These are phyloP conservation scores for Hortiboletus rubellus DNA, from an alignment of 1,284 basidiomycete genomes.

Conservation along the genomic window DNA sequence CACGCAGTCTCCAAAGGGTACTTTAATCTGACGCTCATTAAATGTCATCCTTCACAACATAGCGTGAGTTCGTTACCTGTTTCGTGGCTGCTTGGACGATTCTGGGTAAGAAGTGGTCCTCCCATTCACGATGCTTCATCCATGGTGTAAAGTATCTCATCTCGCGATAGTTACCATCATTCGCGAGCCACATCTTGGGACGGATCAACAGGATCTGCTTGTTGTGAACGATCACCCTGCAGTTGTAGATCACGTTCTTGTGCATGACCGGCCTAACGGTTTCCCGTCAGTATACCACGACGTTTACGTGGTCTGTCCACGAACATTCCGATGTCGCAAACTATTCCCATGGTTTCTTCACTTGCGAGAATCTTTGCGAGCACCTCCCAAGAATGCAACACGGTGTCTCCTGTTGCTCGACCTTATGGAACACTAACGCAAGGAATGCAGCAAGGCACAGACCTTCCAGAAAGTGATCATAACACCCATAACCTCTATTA, in stretches of 20 bases:
- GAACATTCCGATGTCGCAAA: conserved; percentile 94
- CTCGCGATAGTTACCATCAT: conserved; percentile 98
- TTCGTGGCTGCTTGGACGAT: conserved; percentile 85
- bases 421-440: background rate
- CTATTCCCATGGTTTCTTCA: conserved; percentile 73
- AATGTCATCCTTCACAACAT: background rate
- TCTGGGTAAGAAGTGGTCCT: conserved; percentile 87
- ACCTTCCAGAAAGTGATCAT: conserved; percentile 93
- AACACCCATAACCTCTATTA: conserved; percentile 86
- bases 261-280: conserved; percentile 84
- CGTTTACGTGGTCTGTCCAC: conserved; percentile 30
- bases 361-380: conserved; percentile 83
- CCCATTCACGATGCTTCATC: conserved; percentile 84
- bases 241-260: conserved; percentile 98
- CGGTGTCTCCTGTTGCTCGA: conserved; percentile 73
- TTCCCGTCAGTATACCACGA: conserved; percentile 1
- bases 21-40: conserved; percentile 53
- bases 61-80: conserved; percentile 56
- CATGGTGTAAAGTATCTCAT: conserved; percentile 96
- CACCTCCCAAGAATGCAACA: conserved; percentile 96
- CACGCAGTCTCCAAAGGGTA: conserved; percentile 95
- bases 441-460: background rate
- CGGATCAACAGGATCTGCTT: conserved; percentile 89
- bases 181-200: conserved; percentile 99
- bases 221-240: conserved; percentile 86